Evolutionary conservation across 805 yeast species (phyloP), one percentile per base, ranked within the genome.

Genomic region (Candida lessepsii): DNA sequence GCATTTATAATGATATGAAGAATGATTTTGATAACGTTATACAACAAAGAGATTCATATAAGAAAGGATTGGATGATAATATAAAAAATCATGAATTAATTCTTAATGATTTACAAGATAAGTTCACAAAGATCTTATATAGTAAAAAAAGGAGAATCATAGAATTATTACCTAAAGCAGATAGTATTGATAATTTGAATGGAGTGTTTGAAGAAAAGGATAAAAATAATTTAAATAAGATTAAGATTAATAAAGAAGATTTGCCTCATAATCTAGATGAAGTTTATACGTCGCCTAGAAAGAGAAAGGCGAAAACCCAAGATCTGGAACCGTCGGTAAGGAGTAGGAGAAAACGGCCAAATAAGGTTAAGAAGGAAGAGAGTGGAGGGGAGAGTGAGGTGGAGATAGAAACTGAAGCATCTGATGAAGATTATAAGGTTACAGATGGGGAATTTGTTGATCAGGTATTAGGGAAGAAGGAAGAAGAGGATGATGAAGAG

Each of bases 61-160:
- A 37, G 15, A 23, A 29, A 19, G 39, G 32, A 20, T 14, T 41
- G 10, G 41, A 32, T 18, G 39, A 32, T 9, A 32, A 29, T 10
- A 6, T 24, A 2, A 28, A 26, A 9, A 37, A 41, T 23, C 34
- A 42, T 16, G 25, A 29, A 25, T 28, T 28, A 27, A 51, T 59
- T 4, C 42, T 57, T 9, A 44, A 51, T 8, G 63, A 60, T 41
- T 32, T 60, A 11, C 58, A 60, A 39, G 37, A 34, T 9, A 57
- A 58, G 42, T 61, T 61, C 35, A 53, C 55, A 24, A 51, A 49
- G 30, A 44, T 61, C 9, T 49, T 63, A 17, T 56, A 58, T 43
- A 38, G 58, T 9, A 64, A 64, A 41, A 64, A 64, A 41, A 55
- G 51, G 29, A 55, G 45, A 41, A 64, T 62, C 13, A 49, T 61